Percentiles rank a stretch among this genome's conserved stretches.
Evolutionary conservation across 2,329 filamentous ascomycete genomes (phyloP).

Genomic region (Stagonosporopsis vannaccii): DNA sequence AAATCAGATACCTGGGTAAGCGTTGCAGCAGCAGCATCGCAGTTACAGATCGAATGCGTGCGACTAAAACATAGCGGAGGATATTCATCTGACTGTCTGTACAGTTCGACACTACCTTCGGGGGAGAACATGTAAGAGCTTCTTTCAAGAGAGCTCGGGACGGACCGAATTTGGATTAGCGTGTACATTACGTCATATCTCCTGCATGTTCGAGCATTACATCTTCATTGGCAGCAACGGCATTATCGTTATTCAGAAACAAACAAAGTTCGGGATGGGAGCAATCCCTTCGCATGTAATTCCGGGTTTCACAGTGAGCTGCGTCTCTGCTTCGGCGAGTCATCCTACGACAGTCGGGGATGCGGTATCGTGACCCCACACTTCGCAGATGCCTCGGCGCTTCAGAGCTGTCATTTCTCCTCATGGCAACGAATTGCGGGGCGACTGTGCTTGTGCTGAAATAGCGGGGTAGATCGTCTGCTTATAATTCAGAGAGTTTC

Average conservation of each 20-base stretch:
- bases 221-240: not conserved
- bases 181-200: conserved; percentile 3
- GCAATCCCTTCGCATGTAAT: not conserved
- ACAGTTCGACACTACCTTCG: not conserved
- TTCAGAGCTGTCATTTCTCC: not conserved
- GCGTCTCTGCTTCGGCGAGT: conserved; percentile 15
- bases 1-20: not conserved
- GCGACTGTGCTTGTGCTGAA: conserved; percentile 2
- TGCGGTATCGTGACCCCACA: conserved; percentile 13
- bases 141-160: not conserved
- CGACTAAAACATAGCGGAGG: not conserved
- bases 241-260: not conserved
- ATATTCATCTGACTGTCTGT: not conserved
- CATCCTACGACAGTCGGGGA: conserved; percentile 23
- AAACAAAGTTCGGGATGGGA: not conserved
- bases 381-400: conserved; percentile 24
- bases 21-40: not conserved
- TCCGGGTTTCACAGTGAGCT: not conserved
- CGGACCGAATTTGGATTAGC: conserved; percentile 1
- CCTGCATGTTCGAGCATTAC: not conserved
- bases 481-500: not conserved
- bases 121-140: not conserved
- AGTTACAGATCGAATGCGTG: too few species aligned
- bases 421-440: conserved; percentile 18
- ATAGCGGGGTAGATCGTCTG: conserved; percentile 10